Base-by-base conservation (phyloP, 345 rosid genomes). In the Gossypium ekmanianum region DNA sequence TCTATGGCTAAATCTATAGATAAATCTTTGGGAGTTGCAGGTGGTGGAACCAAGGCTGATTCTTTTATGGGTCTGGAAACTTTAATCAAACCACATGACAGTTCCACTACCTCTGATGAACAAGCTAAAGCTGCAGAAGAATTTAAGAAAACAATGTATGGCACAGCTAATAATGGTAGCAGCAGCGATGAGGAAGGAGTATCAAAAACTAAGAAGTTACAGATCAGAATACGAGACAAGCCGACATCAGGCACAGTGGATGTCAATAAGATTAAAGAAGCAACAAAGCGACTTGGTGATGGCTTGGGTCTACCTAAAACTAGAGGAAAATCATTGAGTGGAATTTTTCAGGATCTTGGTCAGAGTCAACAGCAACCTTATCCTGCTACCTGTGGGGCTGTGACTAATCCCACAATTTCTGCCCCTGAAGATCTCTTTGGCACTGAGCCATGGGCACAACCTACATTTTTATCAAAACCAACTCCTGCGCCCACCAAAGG, bases 71-170 rank as follows among this genome's bases (percentile, higher is more conserved):
- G 98, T 85, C 82, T 95, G 76, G 98, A 93, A 84, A 80, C 89
- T 59, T 90, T 93, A 20, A 81, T 83, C 34, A 87, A 86, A 80
- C 85, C 81, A 77, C 64, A 69, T 34, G 41, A 77, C 12, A 61
- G 82, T 74, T 78, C 88, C 39, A 75, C 81, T 73, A 79, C 86
- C 68, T 89, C 88, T 47, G 97, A 94, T 81, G 92, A 91, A 85
- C 98, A 95, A 71, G 93, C 92, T 20, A 95, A 89, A 81, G 99
- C 99, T 73, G 98, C 91, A 74, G 98, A 93, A 83, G 99, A 95
- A 83, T 95, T 95, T 83, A 95, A 93, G 94, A 95, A 91, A 79
- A 83, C 97, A 24, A 86, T 93, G 91, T 93, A 91, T 76, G 96
- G 97, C 44, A 77, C 83, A 61, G 81, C 90, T 78, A 85, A 78